Evolutionary conservation across 108 stramenopile genomes (phyloP), one percentile per base, ranked within the genome.

Genomic region (Cyclostephanos tholiformis): DNA sequence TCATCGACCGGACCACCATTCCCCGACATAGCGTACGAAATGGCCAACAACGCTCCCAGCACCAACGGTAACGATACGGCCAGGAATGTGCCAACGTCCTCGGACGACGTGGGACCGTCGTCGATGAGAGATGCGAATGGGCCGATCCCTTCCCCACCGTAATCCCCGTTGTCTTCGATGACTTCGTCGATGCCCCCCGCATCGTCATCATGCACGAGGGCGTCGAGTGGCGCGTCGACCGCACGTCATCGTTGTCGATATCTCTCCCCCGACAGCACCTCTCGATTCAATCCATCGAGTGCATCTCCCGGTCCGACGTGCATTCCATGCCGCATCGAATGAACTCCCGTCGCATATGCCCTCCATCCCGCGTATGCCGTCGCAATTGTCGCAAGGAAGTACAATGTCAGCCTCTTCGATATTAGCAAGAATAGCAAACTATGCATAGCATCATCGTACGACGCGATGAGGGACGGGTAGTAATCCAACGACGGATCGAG

Each of bases 251-350:
- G 41, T 9, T 19, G 41, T 12, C 12, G 41, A 3, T 7, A 7
- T 20, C 20, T 35, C 32, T 72, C 64, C 19, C 76, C 76, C 27
- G 51, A 41, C 23, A 77, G 58, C 36, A 77, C 56, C 53, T 77
- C 76, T 1, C 56, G 16, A 59, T 77, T 77, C 71, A 77, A 65
- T 44, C 46, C 16, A 65, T 77, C 76, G 58, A 78, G 66, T 17
- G 77, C 71, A 26, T 72, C 57, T 0, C 77, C 77, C 17, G 75
- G 67, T 4, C 75, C 75, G 13, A 62, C 57, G 14, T 64, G 22
- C 16, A 2, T 41, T 0, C 67, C 68, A 43, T 46, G 9, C 7
- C n/a, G 36, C 9, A 63, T 51, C 30, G 11, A 17, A 17, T 19
- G 12, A n/a, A 69, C 69, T 7, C 44, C 63, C 14, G 38, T 16